Evolutionary conservation across 306 rosid species (phyloP), one percentile per base, ranked within the genome.

Genomic region (Fagus crenata): DNA sequence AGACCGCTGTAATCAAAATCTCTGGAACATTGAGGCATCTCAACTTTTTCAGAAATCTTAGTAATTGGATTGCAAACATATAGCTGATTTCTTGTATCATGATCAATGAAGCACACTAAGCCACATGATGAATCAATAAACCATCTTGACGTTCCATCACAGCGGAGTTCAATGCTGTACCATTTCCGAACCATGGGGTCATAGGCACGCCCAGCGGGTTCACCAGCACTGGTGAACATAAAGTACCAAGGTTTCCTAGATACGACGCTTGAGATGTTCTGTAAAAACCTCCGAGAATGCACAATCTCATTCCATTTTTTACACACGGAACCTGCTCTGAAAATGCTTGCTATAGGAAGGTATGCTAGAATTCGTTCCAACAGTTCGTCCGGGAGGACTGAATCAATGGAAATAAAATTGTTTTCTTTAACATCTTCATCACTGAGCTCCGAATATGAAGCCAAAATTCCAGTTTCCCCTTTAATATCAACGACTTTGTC

Each of bases 281-380:
- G 33, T n/a, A 28, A n/a, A n/a, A 58, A 17, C 22, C 64, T 58
- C 6, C 17, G 31, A 28, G 64, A 58, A 5, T 17, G 64, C 64
- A 58, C 9, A 58, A 58, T 58, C 33, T 58, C 64, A 28, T 58
- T 17, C 64, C 64, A 58, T 17, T 58, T 58, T n/a, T 58, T 58
- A 28, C 64, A 58, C 22, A 58, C 64, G 6, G 9, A 58, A 17
- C 64, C 17, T 17, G 64, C 64, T n/a, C 64, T 58, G 64, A 58
- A n/a, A 58, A 58, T n/a, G 64, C 64, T 17, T n/a, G 64, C 64
- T 28, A 58, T 58, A n/a, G 64, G 64, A 58, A 58, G 64, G 14
- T 58, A 58, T 7, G 64, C 32, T 58, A 58, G 32, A 58, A 58
- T 58, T n/a, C 64, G 22, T 58, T 58, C 64, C 22, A 58, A 17